Evolutionary conservation across 108 stramenopile species (phyloP).

Genomic region (Cylindrotheca closterium): DNA sequence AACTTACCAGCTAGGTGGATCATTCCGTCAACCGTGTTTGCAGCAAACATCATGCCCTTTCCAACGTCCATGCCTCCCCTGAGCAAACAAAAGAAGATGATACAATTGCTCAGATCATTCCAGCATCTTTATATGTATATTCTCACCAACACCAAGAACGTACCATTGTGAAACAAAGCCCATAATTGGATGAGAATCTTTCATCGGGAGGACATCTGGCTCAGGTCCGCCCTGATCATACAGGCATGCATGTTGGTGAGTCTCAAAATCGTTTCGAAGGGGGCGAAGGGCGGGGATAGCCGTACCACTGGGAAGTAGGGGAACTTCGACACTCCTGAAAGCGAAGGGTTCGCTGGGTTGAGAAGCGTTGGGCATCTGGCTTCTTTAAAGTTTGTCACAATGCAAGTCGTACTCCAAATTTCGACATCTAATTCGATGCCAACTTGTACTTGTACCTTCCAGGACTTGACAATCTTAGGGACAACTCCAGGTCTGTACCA

Average conservation of each 20-base stretch:
- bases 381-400: constrained; percentile 56
- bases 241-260: too few species aligned
- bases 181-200: constrained; percentile 59
- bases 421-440: constrained; percentile 21
- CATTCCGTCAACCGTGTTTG: constrained; percentile 67
- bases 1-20: constrained; percentile 82
- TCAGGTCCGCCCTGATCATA: constrained; percentile 60
- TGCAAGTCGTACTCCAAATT: constrained; percentile 80
- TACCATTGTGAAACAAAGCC: constrained; percentile 77
- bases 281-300: too few species aligned
- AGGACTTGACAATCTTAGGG: constrained; percentile 35
- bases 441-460: constrained; percentile 1
- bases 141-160: too few species aligned
- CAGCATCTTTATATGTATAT: too few species aligned
- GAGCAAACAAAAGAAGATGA: too few species aligned
- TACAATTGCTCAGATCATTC: too few species aligned
- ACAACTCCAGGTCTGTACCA: constrained; percentile 45
- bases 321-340: constrained; percentile 66
- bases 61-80: constrained; percentile 89
- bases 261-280: too few species aligned
- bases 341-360: constrained; percentile 69
- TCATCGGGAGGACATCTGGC: constrained; percentile 21
- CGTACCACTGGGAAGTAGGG: constrained; percentile 76
- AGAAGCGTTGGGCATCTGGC: constrained; percentile 30
- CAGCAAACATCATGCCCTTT: constrained; percentile 68